These are phyloP conservation scores for Bipolaris bicolor DNA, from an alignment of 2,329 filamentous ascomycete genomes.

Conservation along the genomic window DNA sequence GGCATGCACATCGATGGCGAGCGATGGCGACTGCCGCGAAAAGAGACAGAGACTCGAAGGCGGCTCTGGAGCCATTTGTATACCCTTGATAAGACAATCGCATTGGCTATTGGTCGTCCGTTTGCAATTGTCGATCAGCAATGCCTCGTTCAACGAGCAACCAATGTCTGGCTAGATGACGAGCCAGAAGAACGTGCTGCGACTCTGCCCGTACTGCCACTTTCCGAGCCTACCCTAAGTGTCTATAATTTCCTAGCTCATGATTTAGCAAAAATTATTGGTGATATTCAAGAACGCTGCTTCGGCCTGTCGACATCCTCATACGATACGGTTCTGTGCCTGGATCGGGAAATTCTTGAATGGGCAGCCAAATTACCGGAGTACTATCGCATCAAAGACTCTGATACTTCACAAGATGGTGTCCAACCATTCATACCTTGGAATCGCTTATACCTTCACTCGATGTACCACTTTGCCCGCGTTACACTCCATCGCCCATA, in stretches of 20 bases:
- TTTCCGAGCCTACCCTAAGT: constrained; percentile 45
- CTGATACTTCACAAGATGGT: constrained; percentile 43
- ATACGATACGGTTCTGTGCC: constrained; percentile 48
- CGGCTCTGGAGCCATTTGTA: constrained; percentile 52
- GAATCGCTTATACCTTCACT: constrained; percentile 51
- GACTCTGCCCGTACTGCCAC: constrained; percentile 23
- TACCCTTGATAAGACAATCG: constrained; percentile 50
- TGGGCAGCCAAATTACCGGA: constrained; percentile 45
- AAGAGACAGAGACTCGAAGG: constrained; percentile 48
- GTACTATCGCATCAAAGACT: constrained; percentile 45
- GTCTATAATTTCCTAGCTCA: constrained; percentile 44
- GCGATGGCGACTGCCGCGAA: constrained; percentile 47
- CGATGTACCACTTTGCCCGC: constrained; percentile 50
- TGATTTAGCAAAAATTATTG: constrained; percentile 47
- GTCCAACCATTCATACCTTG: constrained; percentile 42
- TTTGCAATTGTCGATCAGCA: constrained; percentile 51
- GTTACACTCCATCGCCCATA: constrained; percentile 52
- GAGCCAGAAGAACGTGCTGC: constrained; percentile 41
- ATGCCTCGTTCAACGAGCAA: constrained; percentile 47
- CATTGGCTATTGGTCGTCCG: constrained; percentile 50
- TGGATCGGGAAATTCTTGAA: constrained; percentile 43
- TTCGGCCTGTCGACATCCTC: constrained; percentile 48
- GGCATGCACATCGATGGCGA: constrained; percentile 54
- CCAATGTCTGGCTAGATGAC: constrained; percentile 51
- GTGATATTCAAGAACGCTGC: constrained; percentile 50